A percentile compares a stretch with the other conserved stretches of the same genome.
phyloP scores from a whole-genome alignment of 208 protist species.

The Balamuthia mandrillaris region DNA sequence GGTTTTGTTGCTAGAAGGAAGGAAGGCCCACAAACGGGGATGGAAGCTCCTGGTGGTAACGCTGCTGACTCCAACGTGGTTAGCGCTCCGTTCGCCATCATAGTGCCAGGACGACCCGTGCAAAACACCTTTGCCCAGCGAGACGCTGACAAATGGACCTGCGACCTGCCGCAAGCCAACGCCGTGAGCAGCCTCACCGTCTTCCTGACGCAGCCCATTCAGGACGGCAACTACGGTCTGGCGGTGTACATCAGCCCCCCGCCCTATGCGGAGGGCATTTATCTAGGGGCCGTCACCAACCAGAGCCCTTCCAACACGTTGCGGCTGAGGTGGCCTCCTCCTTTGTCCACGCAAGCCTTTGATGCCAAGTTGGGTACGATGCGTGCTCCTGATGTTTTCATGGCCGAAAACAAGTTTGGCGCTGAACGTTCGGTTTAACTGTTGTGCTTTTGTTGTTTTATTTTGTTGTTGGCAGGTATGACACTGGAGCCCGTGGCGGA shows the following conservation, averaged over 20 bases:
- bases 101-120: background rate
- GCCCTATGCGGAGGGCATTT: background rate
- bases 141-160: background rate
- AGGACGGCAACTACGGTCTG: background rate
- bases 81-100: background rate
- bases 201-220: constrained; percentile 20
- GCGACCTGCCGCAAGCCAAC: background rate
- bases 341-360: background rate
- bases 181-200: background rate
- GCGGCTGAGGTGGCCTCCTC: constrained; percentile 5
- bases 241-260: constrained; percentile 27
- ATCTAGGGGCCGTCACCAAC: constrained; percentile 1
- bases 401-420: background rate
- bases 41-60: too few species aligned
- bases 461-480: background rate
- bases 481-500: constrained; percentile 4
- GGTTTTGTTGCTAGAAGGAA: too few species aligned
- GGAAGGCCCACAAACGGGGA: too few species aligned
- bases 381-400: background rate
- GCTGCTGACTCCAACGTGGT: too few species aligned
- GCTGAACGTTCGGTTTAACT: background rate
- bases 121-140: background rate
- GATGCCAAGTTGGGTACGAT: background rate
- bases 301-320: background rate
- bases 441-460: background rate